phyloP scores from a whole-genome alignment of 2,329 filamentous ascomycete species.

The Celoporthe dispersa region DNA sequence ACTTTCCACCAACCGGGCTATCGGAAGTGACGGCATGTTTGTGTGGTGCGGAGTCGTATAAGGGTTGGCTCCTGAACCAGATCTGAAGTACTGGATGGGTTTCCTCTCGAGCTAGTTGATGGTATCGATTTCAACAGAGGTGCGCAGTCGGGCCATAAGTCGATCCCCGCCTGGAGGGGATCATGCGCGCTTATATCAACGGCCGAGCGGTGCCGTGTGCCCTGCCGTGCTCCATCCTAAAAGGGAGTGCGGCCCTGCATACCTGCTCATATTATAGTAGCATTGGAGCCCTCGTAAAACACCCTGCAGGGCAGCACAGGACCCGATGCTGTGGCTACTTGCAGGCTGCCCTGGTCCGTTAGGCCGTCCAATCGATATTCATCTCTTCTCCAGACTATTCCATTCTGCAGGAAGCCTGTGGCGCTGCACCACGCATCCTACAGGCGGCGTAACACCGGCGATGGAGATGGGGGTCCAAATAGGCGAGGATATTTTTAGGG shows the following conservation, averaged over 20 bases:
- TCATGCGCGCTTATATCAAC: slow-evolving; percentile 17
- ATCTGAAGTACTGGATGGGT: neutral
- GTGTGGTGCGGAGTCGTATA: neutral
- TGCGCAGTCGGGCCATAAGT: too few species aligned
- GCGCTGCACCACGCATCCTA: slow-evolving; percentile 20
- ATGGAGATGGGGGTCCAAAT: neutral
- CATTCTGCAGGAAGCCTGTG: neutral
- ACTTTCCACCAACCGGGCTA: neutral
- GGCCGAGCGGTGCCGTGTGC: slow-evolving; percentile 3
- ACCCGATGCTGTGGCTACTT: neutral
- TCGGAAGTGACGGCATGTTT: slow-evolving; percentile 4
- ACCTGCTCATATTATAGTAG: neutral
- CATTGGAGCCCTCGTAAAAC: neutral
- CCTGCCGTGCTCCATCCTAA: slow-evolving; percentile 4
- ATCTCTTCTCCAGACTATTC: neutral
- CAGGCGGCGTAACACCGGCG: slow-evolving; percentile 15
- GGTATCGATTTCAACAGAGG: neutral
- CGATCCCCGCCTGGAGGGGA: neutral
- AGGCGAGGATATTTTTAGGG: slow-evolving; percentile 10
- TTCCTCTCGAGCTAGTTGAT: neutral
- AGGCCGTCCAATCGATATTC: neutral
- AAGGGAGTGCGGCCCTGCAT: neutral
- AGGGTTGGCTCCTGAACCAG: neutral
- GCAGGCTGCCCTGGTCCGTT: neutral
- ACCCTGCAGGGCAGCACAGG: neutral